phyloP scores from a whole-genome alignment of 116 monocot genomes.

The Posidonia oceanica region DNA sequence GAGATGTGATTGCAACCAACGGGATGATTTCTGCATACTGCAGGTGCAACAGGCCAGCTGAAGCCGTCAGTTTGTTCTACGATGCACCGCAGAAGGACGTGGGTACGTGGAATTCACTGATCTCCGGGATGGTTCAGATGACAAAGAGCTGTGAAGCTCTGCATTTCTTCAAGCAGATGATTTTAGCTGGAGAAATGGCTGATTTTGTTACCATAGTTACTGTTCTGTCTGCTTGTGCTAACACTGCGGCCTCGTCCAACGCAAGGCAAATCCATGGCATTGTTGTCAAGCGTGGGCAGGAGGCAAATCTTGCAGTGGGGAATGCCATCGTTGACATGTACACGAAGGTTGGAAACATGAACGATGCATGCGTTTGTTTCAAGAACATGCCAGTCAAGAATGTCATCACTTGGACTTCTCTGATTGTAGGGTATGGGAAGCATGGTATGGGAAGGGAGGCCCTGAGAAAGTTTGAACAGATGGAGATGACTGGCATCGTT shows the following conservation, averaged over 20 bases:
- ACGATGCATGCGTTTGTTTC: constrained; percentile 19
- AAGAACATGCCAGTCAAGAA: constrained; percentile 7
- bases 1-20: not conserved
- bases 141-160: constrained; percentile 3
- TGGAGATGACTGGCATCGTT: constrained; percentile 12
- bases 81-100: not conserved
- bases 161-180: constrained; percentile 12
- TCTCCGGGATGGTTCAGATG: constrained; percentile 4
- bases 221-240: constrained; percentile 5
- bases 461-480: constrained; percentile 16
- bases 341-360: constrained; percentile 40
- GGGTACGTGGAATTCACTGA: constrained; percentile 15
- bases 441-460: constrained; percentile 32
- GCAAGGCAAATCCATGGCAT: constrained; percentile 6
- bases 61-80: constrained; percentile 6
- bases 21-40: constrained; percentile 9
- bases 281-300: not conserved
- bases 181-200: not conserved
- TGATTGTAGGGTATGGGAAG: constrained; percentile 33
- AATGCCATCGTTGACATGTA: constrained; percentile 42
- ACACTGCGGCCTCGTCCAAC: not conserved
- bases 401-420: constrained; percentile 33
- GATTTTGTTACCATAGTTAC: constrained; percentile 6
- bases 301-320: not conserved
- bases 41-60: constrained; percentile 1